Evolutionary conservation across 192 early-diverging fungal genomes (phyloP).

Genomic region (Entomortierella beljakovae): DNA sequence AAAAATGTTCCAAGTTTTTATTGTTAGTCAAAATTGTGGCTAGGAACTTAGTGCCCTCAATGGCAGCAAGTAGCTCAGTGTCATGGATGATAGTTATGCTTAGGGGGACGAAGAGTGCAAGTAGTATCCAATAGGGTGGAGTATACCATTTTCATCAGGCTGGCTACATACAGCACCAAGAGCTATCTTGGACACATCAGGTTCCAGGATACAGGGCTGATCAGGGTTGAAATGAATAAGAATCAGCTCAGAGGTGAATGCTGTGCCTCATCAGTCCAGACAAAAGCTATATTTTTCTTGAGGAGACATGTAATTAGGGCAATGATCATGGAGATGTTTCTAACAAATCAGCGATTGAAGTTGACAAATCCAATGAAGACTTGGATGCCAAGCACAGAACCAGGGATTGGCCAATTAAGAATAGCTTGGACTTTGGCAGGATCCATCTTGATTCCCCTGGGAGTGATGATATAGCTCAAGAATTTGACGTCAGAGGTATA

Average conservation of each 20-base stretch:
- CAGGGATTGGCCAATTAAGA: constrained; percentile 11
- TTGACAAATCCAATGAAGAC: constrained; percentile 51
- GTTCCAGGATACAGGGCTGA: no score
- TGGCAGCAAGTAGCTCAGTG: not conserved
- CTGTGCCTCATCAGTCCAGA: constrained; percentile 7
- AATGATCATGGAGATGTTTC: constrained; percentile 39
- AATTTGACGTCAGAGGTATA: not conserved
- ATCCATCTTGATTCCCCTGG: constrained; percentile 21
- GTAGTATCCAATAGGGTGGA: no score
- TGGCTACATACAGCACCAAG: no score
- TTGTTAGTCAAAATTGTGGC: no score
- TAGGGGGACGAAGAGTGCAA: no score
- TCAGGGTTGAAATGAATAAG: no score
- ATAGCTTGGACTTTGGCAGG: constrained; percentile 29
- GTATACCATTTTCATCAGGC: no score
- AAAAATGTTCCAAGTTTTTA: constrained; percentile 5
- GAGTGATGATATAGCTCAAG: constrained; percentile 35
- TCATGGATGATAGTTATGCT: not conserved
- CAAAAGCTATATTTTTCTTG: constrained; percentile 39
- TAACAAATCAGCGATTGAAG: constrained; percentile 51
- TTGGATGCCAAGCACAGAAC: constrained; percentile 19
- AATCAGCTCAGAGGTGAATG: no score
- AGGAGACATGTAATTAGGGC: constrained; percentile 29
- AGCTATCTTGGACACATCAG: no score
- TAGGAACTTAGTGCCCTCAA: not conserved